A percentile compares a stretch with the other conserved stretches of the same genome.
Conservation (phyloP, 2,329 filamentous ascomycete species). For the Pseudodiploospora longispora region DNA sequence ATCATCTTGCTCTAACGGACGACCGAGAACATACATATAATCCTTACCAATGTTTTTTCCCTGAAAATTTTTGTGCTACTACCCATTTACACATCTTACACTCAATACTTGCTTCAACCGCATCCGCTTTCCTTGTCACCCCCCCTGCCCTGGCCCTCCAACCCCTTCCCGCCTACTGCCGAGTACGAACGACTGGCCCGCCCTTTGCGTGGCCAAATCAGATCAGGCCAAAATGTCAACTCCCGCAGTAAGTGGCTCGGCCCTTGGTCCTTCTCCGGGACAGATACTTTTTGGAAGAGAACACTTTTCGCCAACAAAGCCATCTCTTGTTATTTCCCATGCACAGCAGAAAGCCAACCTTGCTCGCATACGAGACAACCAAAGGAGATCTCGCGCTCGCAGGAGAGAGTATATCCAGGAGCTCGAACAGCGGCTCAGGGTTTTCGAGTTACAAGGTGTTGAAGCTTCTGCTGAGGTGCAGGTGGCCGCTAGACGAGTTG, state of each 20-base stretch:
- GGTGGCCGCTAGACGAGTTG: conserved; percentile 57
- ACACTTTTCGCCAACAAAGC: conserved; percentile 1
- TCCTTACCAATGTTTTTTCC: no score
- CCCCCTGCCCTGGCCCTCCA: conserved; percentile 6
- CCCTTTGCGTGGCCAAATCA: conserved; percentile 9
- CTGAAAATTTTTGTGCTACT: no score
- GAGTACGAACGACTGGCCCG: conserved; percentile 7
- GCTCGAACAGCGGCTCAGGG: conserved; percentile 53
- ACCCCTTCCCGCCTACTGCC: conserved; percentile 3
- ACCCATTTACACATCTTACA: background rate
- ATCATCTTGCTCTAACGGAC: conserved; percentile 1
- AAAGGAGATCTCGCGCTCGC: conserved; percentile 65
- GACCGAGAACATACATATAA: no score
- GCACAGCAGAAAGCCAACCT: conserved; percentile 31
- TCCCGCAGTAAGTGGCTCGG: conserved; percentile 14
- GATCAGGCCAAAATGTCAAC: conserved; percentile 14
- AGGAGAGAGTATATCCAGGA: conserved; percentile 66
- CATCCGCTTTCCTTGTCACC: background rate
- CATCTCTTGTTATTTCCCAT: conserved; percentile 6
- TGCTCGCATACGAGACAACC: conserved; percentile 64
- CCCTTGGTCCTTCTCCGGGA: conserved; percentile 11
- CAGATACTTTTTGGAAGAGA: background rate
- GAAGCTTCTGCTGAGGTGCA: conserved; percentile 67
- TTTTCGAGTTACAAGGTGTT: conserved; percentile 57
- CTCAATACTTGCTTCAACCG: background rate